Evolutionary conservation across 352 stramenopile genomes (phyloP).

Genomic region (Pythium insidiosum): DNA sequence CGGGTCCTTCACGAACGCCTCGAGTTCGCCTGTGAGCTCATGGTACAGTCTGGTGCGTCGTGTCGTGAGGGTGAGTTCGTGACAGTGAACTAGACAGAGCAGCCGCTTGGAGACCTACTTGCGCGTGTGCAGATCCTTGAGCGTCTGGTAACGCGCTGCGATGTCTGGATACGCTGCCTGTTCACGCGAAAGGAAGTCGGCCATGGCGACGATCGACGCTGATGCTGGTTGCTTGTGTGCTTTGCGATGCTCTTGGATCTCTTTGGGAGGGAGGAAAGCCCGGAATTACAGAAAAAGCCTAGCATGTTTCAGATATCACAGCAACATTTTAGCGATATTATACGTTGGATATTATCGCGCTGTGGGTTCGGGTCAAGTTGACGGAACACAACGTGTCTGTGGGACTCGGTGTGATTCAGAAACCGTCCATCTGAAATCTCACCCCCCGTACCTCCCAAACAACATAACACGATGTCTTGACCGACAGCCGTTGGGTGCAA

Average conservation of each 20-base stretch:
- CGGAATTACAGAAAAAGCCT: neutral
- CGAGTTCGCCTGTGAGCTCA: constrained; percentile 92
- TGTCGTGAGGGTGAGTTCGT: too few relatives aligned
- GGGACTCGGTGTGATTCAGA: too few relatives aligned
- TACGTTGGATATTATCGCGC: too few relatives aligned
- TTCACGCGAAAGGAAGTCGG: constrained; percentile 85
- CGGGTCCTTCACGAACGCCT: constrained; percentile 88
- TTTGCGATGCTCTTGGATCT: constrained; percentile 10
- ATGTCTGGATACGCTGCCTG: constrained; percentile 88
- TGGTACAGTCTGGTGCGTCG: constrained; percentile 96
- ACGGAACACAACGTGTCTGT: too few relatives aligned
- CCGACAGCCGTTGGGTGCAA: too few relatives aligned
- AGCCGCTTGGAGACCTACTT: constrained; percentile 82
- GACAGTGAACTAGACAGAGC: too few relatives aligned
- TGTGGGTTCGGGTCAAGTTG: too few relatives aligned
- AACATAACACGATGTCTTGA: too few relatives aligned
- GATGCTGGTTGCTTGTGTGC: neutral
- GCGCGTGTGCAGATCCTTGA: constrained; percentile 86
- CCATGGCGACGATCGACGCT: constrained; percentile 7
- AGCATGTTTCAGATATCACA: too few relatives aligned
- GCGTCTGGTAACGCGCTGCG: constrained; percentile 84
- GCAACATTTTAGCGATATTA: too few relatives aligned
- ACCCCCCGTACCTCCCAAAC: too few relatives aligned
- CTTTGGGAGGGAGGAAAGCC: neutral
- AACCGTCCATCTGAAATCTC: too few relatives aligned